Conservation (phyloP, 1,284 basidiomycete genomes). For the Fomitopsis betulina region DNA sequence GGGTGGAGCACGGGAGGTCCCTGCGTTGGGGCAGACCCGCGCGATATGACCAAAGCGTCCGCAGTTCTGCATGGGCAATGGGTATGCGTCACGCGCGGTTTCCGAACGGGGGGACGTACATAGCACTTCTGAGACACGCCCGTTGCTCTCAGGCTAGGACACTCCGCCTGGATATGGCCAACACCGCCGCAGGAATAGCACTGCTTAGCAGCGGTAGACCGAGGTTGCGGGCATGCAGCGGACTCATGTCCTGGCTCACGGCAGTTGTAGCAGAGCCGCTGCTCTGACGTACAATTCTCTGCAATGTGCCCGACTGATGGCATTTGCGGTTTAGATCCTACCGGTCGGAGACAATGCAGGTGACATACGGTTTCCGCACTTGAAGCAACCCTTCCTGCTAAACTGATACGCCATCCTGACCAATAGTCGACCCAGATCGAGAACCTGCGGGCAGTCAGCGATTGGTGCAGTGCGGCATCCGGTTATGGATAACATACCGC, state of each 20-base stretch:
- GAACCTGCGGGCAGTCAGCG: conserved; percentile 7
- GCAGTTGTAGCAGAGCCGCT: conserved; percentile 90
- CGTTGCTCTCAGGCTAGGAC: conserved; percentile 75
- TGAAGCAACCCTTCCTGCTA: conserved; percentile 82
- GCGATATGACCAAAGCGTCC: conserved; percentile 80
- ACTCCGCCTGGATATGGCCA: conserved; percentile 78
- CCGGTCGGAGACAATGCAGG: conserved; percentile 11
- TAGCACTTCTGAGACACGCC: conserved; percentile 75
- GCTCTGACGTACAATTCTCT: conserved; percentile 82
- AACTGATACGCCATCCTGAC: conserved; percentile 69
- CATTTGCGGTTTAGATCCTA: conserved; percentile 6
- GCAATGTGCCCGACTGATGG: conserved; percentile 82
- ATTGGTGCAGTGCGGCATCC: conserved; percentile 1
- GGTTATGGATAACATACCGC: conserved; percentile 18
- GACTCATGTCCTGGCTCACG: conserved; percentile 88
- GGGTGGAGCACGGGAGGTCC: conserved; percentile 60
- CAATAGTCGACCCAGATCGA: conserved; percentile 22
- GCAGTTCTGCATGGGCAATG: conserved; percentile 50
- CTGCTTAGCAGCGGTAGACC: conserved; percentile 73
- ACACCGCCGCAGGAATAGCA: conserved; percentile 79
- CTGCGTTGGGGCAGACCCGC: conserved; percentile 58
- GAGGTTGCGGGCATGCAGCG: conserved; percentile 80
- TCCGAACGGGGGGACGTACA: conserved; percentile 39
- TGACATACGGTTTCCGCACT: conserved; percentile 76
- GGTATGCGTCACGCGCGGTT: conserved; percentile 8